A percentile compares a stretch with the other conserved stretches of the same genome.
Conservation (phyloP, 352 stramenopile genomes). For the Phytophthora pinifolia region DNA sequence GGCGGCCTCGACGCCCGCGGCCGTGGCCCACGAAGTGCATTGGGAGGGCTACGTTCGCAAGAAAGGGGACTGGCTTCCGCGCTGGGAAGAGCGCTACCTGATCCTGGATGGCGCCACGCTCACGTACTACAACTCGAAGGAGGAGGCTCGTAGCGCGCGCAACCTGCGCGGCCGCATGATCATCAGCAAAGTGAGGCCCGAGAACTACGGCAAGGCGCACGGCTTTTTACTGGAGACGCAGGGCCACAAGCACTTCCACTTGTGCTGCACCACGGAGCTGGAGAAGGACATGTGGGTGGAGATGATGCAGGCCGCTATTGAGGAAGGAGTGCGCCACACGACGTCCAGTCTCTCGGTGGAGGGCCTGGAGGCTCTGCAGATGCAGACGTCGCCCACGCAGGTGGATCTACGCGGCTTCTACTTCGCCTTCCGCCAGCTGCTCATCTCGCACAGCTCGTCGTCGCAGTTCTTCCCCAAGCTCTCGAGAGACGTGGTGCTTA, state of each 20-base stretch:
- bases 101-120: conserved; percentile 80
- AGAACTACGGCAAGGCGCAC: conserved; percentile 89
- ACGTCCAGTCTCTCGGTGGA: conserved; percentile 27
- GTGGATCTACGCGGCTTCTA: conserved; percentile 88
- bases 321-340: conserved; percentile 42
- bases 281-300: conserved; percentile 92
- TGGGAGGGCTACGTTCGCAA: conserved; percentile 90
- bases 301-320: conserved; percentile 90
- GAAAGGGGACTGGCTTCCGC: conserved; percentile 89
- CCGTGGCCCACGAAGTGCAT: conserved; percentile 71
- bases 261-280: conserved; percentile 84
- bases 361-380: conserved; percentile 29
- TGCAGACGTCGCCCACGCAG: conserved; percentile 67
- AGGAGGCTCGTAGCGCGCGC: conserved; percentile 77
- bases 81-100: conserved; percentile 90
- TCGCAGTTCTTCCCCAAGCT: conserved; percentile 90
- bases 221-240: conserved; percentile 88
- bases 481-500: conserved; percentile 80
- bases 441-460: conserved; percentile 88
- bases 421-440: conserved; percentile 82
- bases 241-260: conserved; percentile 87
- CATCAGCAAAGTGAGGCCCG: conserved; percentile 71
- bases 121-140: conserved; percentile 89
- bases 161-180: conserved; percentile 86
- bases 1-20: conserved; percentile 37